Conservation (phyloP, 805 yeast genomes). For the Candida adriatica region DNA sequence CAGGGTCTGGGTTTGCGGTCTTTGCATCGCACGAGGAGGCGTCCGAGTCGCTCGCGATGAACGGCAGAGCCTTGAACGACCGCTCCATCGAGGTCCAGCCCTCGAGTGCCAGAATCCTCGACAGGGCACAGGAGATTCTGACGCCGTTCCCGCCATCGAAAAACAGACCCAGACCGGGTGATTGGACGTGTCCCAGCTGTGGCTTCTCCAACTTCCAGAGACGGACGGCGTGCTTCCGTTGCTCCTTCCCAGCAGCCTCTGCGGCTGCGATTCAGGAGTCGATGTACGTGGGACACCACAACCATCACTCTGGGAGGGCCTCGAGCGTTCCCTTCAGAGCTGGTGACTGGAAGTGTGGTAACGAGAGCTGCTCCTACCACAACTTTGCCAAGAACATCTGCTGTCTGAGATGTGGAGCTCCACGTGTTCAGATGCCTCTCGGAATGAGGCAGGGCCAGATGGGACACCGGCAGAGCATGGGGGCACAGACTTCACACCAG, state of each 20-base stretch:
- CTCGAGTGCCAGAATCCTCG: slow-evolving; percentile 70
- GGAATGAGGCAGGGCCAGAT: no score
- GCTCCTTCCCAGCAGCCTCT: slow-evolving; percentile 79
- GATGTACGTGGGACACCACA: slow-evolving; percentile 21
- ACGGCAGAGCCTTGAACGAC: slow-evolving; percentile 71
- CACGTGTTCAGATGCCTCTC: slow-evolving; percentile 43
- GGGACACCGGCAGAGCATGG: no score
- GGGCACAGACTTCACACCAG: no score
- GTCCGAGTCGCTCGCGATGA: slow-evolving; percentile 65
- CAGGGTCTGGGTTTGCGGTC: slow-evolving; percentile 74
- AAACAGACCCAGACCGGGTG: slow-evolving; percentile 92
- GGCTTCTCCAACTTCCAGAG: slow-evolving; percentile 94
- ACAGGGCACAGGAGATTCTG: slow-evolving; percentile 73
- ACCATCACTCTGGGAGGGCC: slow-evolving; percentile 22
- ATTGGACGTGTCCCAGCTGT: slow-evolving; percentile 97
- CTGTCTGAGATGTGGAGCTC: slow-evolving; percentile 84
- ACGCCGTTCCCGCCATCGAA: slow-evolving; percentile 80
- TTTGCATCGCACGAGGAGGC: slow-evolving; percentile 86
- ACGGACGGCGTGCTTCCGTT: slow-evolving; percentile 88
- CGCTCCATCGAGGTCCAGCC: slow-evolving; percentile 81
- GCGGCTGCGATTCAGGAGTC: slow-evolving; percentile 65
- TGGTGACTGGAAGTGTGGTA: slow-evolving; percentile 92
- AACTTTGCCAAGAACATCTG: slow-evolving; percentile 87
- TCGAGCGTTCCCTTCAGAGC: slow-evolving; percentile 88
- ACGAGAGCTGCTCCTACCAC: slow-evolving; percentile 76